Base-by-base conservation (phyloP, 2,329 filamentous ascomycete genomes). In the Leptographium procerum region DNA sequence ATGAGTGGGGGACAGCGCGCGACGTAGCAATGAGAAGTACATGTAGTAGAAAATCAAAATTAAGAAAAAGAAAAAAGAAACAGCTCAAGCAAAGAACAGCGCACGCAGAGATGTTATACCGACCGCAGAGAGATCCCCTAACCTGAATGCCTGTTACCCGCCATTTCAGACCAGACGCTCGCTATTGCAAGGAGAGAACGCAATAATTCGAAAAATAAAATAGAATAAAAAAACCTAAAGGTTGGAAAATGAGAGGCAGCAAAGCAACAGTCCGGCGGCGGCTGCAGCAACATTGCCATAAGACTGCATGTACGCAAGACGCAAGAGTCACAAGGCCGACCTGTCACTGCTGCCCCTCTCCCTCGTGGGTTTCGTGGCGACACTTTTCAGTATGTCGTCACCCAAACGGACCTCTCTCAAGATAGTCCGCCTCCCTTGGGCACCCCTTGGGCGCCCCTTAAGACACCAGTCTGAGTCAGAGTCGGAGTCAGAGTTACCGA, bases 151-250 rank as follows among this genome's bases (percentile, higher is more conserved):
- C 34, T 40, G 48, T 57, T 57, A 26, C 36, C 50, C 50, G 50
- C 56, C 56, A 47, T 45, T 19, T 45, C 33, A 52, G 48, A 57
- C 56, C 56, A 57, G 56, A 53, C 56, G 56, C 56, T 45, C 56
- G 56, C 56, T 53, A 53, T 53, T 53, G 56, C 56, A 52, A 31
- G 34, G 47, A 40, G 29, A 43, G 29, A 34, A 43, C 19, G 36
- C 33, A 47, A 56, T 56, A 14, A 52, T 51, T 31, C 24, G 10
- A 22, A 24, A 22, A 47, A 36, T 22, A 26, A 43, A 29, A 40
- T 40, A 52, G 10, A 19, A 31, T 9, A 47, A 47, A 22, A 31
- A 2, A 47, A 5, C 13, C 16, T n/a, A 33, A 33, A 36, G 16
- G 28, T 9, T 3, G 52, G 24, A 6, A 55, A 47, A 26, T 11